A percentile compares a stretch with the other conserved stretches of the same genome.
These are phyloP conservation scores for Sugiyamaella boreocaroliniensis DNA, from an alignment of 805 yeast species.

Conservation along the genomic window DNA sequence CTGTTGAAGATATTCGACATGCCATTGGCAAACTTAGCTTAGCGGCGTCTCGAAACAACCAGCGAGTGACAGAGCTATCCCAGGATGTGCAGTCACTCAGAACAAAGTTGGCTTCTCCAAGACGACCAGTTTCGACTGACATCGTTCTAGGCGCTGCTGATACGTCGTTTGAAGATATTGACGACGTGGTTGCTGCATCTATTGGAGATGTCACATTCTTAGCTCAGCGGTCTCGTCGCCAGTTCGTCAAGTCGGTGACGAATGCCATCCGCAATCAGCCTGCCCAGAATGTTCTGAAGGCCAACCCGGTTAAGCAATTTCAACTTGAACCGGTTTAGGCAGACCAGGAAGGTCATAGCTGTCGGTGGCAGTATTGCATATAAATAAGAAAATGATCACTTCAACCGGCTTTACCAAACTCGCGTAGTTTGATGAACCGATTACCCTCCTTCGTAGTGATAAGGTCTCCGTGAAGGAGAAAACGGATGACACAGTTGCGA, in stretches of 20 bases:
- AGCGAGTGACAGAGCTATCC: conserved; percentile 4
- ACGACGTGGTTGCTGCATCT: background rate
- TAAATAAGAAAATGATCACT: too few species aligned
- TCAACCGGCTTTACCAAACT: conserved; percentile 11
- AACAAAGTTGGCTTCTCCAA: background rate
- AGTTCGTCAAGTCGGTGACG: background rate
- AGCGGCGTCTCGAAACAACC: conserved; percentile 4
- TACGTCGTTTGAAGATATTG: background rate
- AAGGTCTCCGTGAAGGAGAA: conserved; percentile 14
- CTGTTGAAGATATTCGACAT: conserved; percentile 11
- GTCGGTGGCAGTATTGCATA: background rate
- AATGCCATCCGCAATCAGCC: background rate
- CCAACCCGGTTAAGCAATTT: background rate
- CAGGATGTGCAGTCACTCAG: background rate
- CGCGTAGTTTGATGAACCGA: conserved; percentile 13
- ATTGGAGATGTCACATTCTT: background rate
- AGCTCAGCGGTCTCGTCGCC: background rate
- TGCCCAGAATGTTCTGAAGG: background rate
- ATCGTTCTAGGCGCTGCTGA: background rate
- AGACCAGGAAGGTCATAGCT: too few species aligned
- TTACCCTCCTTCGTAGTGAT: conserved; percentile 9
- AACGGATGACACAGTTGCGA: conserved; percentile 11
- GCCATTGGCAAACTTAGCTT: conserved; percentile 11
- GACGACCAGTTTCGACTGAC: background rate
- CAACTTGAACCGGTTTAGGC: background rate